Percentiles rank a stretch among this genome's conserved stretches.
phyloP scores from a whole-genome alignment of 2,329 filamentous ascomycete species.

The Curvularia spicifera region DNA sequence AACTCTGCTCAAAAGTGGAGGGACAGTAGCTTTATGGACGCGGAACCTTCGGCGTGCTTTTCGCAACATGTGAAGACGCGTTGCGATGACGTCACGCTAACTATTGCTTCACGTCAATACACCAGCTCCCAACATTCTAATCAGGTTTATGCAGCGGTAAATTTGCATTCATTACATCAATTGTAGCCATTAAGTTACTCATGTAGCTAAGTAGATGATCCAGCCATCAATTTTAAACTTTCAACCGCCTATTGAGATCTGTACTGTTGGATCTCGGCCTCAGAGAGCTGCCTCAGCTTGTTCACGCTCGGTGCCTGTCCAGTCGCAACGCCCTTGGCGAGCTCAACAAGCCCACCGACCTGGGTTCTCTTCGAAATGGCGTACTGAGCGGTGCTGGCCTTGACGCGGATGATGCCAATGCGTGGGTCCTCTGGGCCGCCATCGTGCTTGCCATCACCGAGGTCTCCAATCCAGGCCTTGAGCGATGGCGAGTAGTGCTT shows the following conservation, averaged over 20 bases:
- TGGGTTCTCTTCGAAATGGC: conserved; percentile 67
- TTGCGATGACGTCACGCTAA: conserved; percentile 18
- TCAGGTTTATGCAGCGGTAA: neutral
- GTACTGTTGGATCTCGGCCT: conserved; percentile 52
- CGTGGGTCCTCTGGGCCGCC: conserved; percentile 81
- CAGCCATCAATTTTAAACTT: neutral
- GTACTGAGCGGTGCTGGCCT: conserved; percentile 75
- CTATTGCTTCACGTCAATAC: neutral
- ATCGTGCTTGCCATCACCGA: conserved; percentile 79
- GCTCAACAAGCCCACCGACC: conserved; percentile 69
- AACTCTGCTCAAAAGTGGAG: neutral
- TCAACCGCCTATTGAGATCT: conserved; percentile 34
- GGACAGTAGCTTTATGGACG: neutral
- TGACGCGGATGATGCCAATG: conserved; percentile 80
- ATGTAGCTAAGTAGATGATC: neutral
- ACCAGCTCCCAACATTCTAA: neutral
- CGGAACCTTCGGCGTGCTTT: conserved; percentile 8
- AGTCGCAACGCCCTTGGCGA: conserved; percentile 76
- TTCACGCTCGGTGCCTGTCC: conserved; percentile 76
- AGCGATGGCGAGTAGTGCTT: conserved; percentile 73
- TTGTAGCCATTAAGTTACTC: neutral
- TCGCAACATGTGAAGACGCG: conserved; percentile 14
- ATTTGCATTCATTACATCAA: conserved; percentile 2
- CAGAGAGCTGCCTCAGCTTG: conserved; percentile 74
- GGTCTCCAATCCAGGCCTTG: conserved; percentile 86